Evolutionary conservation across 1,139 yeast species (phyloP).

Genomic region (Zygosaccharomyces pseudobailii): DNA sequence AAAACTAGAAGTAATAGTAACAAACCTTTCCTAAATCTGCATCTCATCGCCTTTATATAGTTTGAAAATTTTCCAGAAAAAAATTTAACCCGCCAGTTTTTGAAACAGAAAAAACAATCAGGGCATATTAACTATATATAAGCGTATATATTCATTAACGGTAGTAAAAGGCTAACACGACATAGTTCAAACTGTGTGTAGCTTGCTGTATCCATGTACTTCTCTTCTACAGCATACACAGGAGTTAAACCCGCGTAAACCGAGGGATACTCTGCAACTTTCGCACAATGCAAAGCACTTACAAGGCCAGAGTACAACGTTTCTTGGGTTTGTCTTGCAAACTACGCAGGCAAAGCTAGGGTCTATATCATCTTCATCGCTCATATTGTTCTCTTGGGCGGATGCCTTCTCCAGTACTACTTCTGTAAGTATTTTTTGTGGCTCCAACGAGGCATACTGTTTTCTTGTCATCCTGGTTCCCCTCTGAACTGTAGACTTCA

Average conservation of each 20-base stretch:
- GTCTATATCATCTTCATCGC: constrained; percentile 21
- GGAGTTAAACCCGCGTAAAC: constrained; percentile 65
- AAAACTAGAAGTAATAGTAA: constrained; percentile 1
- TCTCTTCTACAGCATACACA: constrained; percentile 82
- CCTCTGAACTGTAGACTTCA: constrained; percentile 22
- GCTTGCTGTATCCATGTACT: constrained; percentile 55
- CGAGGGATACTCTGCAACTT: constrained; percentile 71
- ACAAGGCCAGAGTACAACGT: constrained; percentile 89
- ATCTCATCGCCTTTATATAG: background rate
- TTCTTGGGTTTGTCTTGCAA: constrained; percentile 71
- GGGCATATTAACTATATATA: background rate
- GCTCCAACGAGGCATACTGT: constrained; percentile 28
- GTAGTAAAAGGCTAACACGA: background rate
- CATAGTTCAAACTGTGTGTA: constrained; percentile 33
- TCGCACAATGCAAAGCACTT: constrained; percentile 86
- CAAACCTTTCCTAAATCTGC: background rate
- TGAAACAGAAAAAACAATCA: background rate
- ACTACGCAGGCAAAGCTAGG: constrained; percentile 56
- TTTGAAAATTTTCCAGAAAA: constrained; percentile 1
- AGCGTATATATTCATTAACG: background rate
- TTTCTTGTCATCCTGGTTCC: constrained; percentile 35
- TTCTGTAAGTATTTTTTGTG: constrained; percentile 30
- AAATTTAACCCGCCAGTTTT: background rate
- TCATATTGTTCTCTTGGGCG: constrained; percentile 12
- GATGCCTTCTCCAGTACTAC: constrained; percentile 22